A percentile compares a stretch with the other conserved stretches of the same genome.
Evolutionary conservation across 2,329 filamentous ascomycete genomes (phyloP).

Genomic region (Alternaria atra): DNA sequence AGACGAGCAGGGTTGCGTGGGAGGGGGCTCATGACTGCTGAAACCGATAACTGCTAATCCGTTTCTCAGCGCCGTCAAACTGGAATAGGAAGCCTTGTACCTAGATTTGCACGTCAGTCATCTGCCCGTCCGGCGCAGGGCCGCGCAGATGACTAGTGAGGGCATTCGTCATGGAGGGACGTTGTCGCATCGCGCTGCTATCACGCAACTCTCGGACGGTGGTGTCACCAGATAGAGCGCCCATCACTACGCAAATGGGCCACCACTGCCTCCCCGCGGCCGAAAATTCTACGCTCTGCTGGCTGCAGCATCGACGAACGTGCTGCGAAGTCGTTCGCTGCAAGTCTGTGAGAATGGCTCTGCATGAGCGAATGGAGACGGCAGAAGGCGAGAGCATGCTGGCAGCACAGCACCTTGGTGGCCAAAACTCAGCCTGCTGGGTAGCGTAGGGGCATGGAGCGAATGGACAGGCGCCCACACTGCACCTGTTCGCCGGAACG

Average conservation of each 20-base stretch:
- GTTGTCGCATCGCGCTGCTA: conserved; percentile 27
- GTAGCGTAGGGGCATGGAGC: conserved; percentile 4
- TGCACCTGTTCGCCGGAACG: conserved; percentile 33
- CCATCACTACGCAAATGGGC: conserved; percentile 3
- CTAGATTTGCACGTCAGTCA: conserved; percentile 44
- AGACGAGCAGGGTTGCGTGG: conserved; percentile 3
- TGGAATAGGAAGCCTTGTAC: conserved; percentile 39
- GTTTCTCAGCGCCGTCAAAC: conserved; percentile 25
- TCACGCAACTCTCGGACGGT: conserved; percentile 17
- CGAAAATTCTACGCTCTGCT: conserved; percentile 10
- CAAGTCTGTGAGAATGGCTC: background rate
- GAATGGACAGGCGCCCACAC: conserved; percentile 26
- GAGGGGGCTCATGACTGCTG: conserved; percentile 39
- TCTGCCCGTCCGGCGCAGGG: conserved; percentile 45
- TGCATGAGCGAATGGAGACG: conserved; percentile 24
- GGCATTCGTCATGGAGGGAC: conserved; percentile 33
- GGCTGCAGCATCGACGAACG: conserved; percentile 13
- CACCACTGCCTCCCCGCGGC: conserved; percentile 14
- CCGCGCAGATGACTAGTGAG: conserved; percentile 45
- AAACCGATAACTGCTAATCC: conserved; percentile 36
- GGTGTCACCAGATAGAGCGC: conserved; percentile 23
- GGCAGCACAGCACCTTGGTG: conserved; percentile 26
- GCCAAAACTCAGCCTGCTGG: conserved; percentile 21
- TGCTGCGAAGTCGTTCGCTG: conserved; percentile 6
- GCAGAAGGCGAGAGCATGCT: conserved; percentile 14